Percentiles rank a stretch among this genome's conserved stretches.
phyloP scores from a whole-genome alignment of 2,329 filamentous ascomycete species.

The Pestalotiopsis sp. region DNA sequence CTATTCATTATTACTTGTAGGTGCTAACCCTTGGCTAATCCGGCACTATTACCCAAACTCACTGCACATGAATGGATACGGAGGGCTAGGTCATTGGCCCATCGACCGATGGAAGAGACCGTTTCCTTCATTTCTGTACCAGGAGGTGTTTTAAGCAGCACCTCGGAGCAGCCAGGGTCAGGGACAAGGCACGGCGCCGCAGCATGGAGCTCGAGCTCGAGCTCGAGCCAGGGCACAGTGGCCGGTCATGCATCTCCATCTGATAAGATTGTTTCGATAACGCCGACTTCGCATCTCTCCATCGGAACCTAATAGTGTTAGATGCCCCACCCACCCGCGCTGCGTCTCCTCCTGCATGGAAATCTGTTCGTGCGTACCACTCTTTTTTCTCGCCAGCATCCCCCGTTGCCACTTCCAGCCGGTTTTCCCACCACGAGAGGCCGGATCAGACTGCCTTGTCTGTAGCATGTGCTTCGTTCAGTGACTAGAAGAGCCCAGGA shows the following conservation, averaged over 20 bases:
- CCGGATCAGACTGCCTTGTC: background rate
- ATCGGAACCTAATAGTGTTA: constrained; percentile 12
- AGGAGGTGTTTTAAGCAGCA: background rate
- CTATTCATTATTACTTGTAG: background rate
- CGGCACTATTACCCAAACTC: constrained; percentile 1
- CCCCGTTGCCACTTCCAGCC: constrained; percentile 10
- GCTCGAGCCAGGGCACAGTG: background rate
- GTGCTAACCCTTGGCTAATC: background rate
- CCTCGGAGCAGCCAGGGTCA: background rate
- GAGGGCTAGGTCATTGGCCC: background rate
- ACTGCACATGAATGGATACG: background rate
- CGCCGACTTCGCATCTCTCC: constrained; percentile 40
- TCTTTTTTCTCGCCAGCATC: background rate
- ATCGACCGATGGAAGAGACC: background rate
- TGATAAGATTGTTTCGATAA: constrained; percentile 58
- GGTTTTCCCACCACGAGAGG: background rate
- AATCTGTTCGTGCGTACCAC: constrained; percentile 11
- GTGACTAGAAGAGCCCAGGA: background rate
- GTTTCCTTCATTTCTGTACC: background rate
- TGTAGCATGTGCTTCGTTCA: background rate
- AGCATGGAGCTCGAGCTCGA: background rate
- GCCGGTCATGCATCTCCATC: constrained; percentile 38
- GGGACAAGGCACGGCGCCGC: background rate
- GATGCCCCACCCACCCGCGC: constrained; percentile 20
- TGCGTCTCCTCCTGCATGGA: constrained; percentile 20